These are phyloP conservation scores for Diplodia scrobiculata DNA, from an alignment of 2,329 filamentous ascomycete genomes.

Conservation along the genomic window DNA sequence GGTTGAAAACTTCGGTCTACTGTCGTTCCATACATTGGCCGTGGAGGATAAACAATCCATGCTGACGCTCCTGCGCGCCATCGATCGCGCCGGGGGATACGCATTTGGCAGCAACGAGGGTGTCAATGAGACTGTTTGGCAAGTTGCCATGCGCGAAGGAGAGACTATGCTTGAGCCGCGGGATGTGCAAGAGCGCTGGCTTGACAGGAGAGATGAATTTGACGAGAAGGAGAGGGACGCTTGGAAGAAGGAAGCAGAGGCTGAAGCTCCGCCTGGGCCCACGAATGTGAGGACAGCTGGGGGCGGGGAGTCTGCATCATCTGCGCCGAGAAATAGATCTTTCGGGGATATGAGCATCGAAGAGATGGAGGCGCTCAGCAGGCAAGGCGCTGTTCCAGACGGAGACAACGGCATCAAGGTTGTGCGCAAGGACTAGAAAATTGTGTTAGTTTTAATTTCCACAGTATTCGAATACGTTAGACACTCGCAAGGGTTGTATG, in stretches of 20 bases:
- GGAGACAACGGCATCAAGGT: conserved; percentile 70
- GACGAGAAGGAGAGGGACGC: conserved; percentile 76
- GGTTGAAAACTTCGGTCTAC: conserved; percentile 85
- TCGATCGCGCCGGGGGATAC: conserved; percentile 91
- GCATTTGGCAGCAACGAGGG: conserved; percentile 84
- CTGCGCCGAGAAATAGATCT: conserved; percentile 5
- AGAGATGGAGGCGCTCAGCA: conserved; percentile 43
- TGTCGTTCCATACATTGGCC: conserved; percentile 88
- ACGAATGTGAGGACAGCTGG: conserved; percentile 26
- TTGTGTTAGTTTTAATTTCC: not conserved
- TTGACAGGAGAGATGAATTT: conserved; percentile 84
- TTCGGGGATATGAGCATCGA: conserved; percentile 44
- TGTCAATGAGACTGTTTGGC: conserved; percentile 96
- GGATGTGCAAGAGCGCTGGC: conserved; percentile 94
- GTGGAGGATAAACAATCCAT: conserved; percentile 97
- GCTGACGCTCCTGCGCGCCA: conserved; percentile 84
- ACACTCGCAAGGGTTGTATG: not conserved
- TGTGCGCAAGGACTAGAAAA: conserved; percentile 56
- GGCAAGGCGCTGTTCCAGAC: conserved; percentile 29
- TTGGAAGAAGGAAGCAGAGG: conserved; percentile 72
- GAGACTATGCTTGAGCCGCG: conserved; percentile 73
- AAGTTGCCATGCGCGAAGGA: conserved; percentile 81
- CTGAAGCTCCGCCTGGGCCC: conserved; percentile 31
- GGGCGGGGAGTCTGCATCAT: conserved; percentile 28
- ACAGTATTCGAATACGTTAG: not conserved